phyloP scores from a whole-genome alignment of 129 eudicot species.

The Erigeron canadensis region DNA sequence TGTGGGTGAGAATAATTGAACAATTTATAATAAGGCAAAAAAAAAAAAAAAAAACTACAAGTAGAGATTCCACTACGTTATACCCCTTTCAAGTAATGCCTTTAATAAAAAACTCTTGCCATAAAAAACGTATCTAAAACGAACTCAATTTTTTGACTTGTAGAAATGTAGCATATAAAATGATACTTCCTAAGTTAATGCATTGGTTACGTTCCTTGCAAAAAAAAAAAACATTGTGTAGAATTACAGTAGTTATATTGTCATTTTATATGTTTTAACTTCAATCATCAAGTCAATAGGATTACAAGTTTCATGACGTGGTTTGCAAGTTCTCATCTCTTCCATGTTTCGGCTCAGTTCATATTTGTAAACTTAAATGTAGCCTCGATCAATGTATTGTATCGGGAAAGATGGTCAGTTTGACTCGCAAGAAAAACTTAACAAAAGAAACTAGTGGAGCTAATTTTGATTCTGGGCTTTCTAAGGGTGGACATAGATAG shows the following conservation, averaged over 20 bases:
- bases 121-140: conserved; percentile 6
- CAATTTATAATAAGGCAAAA: not conserved
- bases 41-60: too few species aligned
- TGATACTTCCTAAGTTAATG: conserved; percentile 10
- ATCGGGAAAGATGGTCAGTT: not conserved
- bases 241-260: not conserved
- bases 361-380: not conserved
- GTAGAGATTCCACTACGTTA: conserved; percentile 21
- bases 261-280: not conserved
- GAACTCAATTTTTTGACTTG: conserved; percentile 1
- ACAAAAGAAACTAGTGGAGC: conserved; percentile 1
- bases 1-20: conserved; percentile 31
- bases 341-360: not conserved
- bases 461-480: conserved; percentile 10
- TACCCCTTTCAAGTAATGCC: conserved; percentile 19
- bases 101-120: conserved; percentile 18
- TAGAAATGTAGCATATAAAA: not conserved
- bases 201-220: not conserved
- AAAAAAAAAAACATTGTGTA: not conserved
- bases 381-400: not conserved
- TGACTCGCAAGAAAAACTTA: not conserved
- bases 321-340: not conserved
- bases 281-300: not conserved
- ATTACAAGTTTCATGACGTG: too few species aligned
- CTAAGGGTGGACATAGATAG: conserved; percentile 18